Evolutionary conservation across 352 stramenopile species (phyloP).

Genomic region (Phytophthora cryptogea): DNA sequence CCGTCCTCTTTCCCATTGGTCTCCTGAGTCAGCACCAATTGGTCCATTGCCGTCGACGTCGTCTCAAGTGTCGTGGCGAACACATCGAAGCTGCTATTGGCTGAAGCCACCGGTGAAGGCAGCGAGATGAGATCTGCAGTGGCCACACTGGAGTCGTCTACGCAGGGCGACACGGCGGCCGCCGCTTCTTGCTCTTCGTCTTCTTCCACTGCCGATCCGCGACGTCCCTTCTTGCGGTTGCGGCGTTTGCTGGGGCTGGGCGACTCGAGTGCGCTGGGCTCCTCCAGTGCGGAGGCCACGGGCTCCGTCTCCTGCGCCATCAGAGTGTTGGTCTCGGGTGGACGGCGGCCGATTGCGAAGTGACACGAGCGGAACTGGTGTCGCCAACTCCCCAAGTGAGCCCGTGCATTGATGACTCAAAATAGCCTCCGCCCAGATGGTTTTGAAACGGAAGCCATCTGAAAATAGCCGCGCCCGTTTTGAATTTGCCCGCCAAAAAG

Average conservation of each 20-base stretch:
- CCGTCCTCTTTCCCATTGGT: constrained; percentile 16
- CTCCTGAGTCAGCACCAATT: constrained; percentile 15
- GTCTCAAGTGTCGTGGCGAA: constrained; percentile 11
- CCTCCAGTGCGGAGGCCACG: constrained; percentile 5
- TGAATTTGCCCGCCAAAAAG: too few species aligned
- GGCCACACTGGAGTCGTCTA: constrained; percentile 6
- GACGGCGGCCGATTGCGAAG: constrained; percentile 20
- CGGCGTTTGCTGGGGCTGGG: constrained; percentile 23
- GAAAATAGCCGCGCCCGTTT: constrained; percentile 1
- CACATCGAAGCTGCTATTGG: constrained; percentile 32
- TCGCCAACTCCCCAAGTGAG: constrained; percentile 18
- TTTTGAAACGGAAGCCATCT: constrained; percentile 27
- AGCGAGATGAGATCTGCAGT: constrained; percentile 43
- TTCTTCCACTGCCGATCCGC: constrained; percentile 1
- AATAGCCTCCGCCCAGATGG: constrained; percentile 19
- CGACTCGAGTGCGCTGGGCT: constrained; percentile 13
- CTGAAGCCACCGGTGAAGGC: constrained; percentile 53
- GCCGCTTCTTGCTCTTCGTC: constrained; percentile 10
- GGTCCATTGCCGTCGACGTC: constrained; percentile 19
- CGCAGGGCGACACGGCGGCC: constrained; percentile 3
- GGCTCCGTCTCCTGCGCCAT: constrained; percentile 34
- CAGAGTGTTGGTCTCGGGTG: neutral
- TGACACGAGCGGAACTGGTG: constrained; percentile 16
- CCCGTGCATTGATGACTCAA: constrained; percentile 3
- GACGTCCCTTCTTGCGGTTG: constrained; percentile 31